These are phyloP conservation scores for Nakazawaea peltata DNA, from an alignment of 805 yeast genomes.

Conservation along the genomic window DNA sequence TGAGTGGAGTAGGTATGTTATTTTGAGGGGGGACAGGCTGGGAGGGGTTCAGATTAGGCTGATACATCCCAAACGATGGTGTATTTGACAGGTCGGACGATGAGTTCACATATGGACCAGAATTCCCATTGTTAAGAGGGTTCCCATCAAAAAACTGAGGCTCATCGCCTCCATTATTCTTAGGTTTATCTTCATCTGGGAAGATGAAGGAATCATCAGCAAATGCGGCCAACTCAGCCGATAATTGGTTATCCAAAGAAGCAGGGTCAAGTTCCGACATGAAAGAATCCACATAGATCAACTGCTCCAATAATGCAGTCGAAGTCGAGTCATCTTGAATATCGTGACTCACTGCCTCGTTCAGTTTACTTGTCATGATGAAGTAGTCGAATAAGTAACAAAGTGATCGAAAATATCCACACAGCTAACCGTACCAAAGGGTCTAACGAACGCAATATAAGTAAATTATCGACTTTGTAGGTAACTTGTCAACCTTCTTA, in stretches of 20 bases:
- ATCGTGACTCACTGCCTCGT: not conserved
- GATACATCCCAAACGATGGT: too few relatives aligned
- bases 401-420: too few relatives aligned
- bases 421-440: too few relatives aligned
- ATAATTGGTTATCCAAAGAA: conserved; percentile 41
- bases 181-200: conserved; percentile 75
- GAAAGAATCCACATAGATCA: conserved; percentile 74
- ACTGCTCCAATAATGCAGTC: conserved; percentile 56
- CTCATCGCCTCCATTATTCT: conserved; percentile 10
- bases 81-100: too few relatives aligned
- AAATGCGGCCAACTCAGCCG: conserved; percentile 70
- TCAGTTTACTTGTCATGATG: too few relatives aligned
- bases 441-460: too few relatives aligned
- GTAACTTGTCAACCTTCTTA: too few relatives aligned
- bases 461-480: too few relatives aligned
- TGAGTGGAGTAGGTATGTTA: not conserved
- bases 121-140: too few relatives aligned
- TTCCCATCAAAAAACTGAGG: not conserved
- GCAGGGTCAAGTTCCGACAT: conserved; percentile 38
- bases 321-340: conserved; percentile 26
- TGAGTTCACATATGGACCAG: not conserved
- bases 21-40: not conserved
- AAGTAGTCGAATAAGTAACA: too few relatives aligned
- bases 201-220: conserved; percentile 76
- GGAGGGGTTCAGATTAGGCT: too few relatives aligned